Base-by-base conservation (phyloP, 2,329 filamentous ascomycete species). In the Aspergillus hortae region DNA sequence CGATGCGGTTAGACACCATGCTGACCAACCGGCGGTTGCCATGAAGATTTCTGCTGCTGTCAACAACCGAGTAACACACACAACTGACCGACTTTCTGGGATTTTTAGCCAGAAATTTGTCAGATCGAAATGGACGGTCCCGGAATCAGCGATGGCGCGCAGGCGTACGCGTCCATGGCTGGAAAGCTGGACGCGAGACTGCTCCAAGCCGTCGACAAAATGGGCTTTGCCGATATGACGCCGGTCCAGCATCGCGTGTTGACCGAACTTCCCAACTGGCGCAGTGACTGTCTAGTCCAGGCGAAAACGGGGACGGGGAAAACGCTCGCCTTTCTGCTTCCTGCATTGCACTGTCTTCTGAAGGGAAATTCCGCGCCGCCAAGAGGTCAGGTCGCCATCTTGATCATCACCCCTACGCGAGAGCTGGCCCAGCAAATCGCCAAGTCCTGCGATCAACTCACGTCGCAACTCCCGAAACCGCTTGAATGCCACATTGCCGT, bases 241-340 rank as follows among this genome's bases (percentile, higher is more conserved):
- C 77, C 79, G 2, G 80, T 82, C 11, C 80, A 82, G 58, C 73
- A 79, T 46, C 77, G 77, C 61, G 78, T 81, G 5, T 66, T 82
- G 51, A 76, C 69, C 2, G 74, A 80, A 54, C 69, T 82, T 23
- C 78, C 78, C 6, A 70, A 64, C 36, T 74, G 75, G 63, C 72
- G 71, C 36, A 74, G 74, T 44, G 79, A 82, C 60, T 80, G 78
- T 55, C 73, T 82, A 32, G 80, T 80, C 30, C 79, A 81, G 56
- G 75, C 76, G 32, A 77, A 77, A 57, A 79, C 77, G 0, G 77
- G 77, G 4, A 79, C 77, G 1, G 77, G 77, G 49, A 79, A 79
- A 59, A 79, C 77, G 4, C 66, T 77, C 19, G 76, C 75, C 6
- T 79, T 79, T 53, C 62, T 78, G 17, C 69, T 78, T 1, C 77